Evolutionary conservation across 495 filamentous ascomycete genomes (phyloP), one percentile per base, ranked within the genome.

Genomic region (Xylaria sp.): DNA sequence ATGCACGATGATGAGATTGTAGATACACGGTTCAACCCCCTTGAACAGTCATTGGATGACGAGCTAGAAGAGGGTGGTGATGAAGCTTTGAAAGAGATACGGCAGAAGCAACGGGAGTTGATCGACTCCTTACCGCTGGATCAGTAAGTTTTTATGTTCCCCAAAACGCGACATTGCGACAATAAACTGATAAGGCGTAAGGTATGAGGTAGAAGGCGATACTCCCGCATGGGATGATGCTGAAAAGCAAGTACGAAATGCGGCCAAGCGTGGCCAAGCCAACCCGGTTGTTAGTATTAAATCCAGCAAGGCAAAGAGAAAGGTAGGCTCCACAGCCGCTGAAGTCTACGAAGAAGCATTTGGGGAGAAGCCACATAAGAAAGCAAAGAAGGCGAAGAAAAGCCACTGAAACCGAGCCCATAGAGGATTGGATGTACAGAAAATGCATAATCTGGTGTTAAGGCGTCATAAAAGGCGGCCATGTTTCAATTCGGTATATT

Each of bases 91-190:
- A 82, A 83, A 43, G 90, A 88, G 61, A 78, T 97, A 77, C 86
- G 88, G 72, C 82, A 84, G 69, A 92, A 92, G 82, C 93, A 95
- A 80, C 88, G 91, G 75, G 92, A 92, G 68, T 81, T 98, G 71
- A 97, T 98, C 72, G 92, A 97, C 83, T 90, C 93, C 72, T 81
- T 98, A 53, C 94, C 94, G 41, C 84, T 99, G 53, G 93, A 97
- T 72, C 89, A 91, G 91, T 97, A 89, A 90, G 91, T 82, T 55
- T 57, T 61, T 52, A 67, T 69, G 48, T 68, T 31, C 29, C 68
- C 9, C 46, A 35, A 35, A 66, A 53, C 70, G 63, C 62, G 35
- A 33, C 21, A n/a, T 59, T 31, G 58, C 69, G 19, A 58, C 37
- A n/a, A 61, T 71, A 52, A 53, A 80, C 81, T 82, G 77, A 65